A percentile compares a stretch with the other conserved stretches of the same genome.
Conservation (phyloP, 768 basidiomycete genomes). For the Termitomyces sp. region DNA sequence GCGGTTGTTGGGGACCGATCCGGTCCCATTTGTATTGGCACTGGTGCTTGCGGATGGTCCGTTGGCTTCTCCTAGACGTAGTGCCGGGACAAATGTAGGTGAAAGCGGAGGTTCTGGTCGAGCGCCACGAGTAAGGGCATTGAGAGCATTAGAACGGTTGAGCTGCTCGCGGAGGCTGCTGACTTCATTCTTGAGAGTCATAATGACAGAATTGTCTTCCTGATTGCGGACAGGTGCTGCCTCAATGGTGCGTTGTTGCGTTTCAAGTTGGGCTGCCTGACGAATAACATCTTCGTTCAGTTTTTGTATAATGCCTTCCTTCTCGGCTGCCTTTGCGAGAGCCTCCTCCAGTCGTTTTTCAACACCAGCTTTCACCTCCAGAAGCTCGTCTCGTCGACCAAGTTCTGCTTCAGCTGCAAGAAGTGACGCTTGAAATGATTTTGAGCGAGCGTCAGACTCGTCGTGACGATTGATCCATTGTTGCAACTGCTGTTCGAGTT, state of each 20-base stretch:
- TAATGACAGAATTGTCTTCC: slow-evolving; percentile 85
- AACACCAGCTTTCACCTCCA: slow-evolving; percentile 71
- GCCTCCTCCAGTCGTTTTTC: slow-evolving; percentile 82
- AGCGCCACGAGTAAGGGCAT: slow-evolving; percentile 72
- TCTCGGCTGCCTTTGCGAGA: slow-evolving; percentile 66
- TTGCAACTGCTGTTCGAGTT: slow-evolving; percentile 82
- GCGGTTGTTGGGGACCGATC: slow-evolving; percentile 31
- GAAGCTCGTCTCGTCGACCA: slow-evolving; percentile 67
- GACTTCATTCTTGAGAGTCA: slow-evolving; percentile 89
- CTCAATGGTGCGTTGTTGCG: slow-evolving; percentile 70
- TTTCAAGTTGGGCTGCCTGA: slow-evolving; percentile 74
- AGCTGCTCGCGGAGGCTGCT: slow-evolving; percentile 91
- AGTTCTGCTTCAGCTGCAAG: slow-evolving; percentile 69
- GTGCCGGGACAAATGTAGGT: slow-evolving; percentile 80
- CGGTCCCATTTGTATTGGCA: slow-evolving; percentile 17
- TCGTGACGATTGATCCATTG: slow-evolving; percentile 86
- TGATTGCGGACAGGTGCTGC: slow-evolving; percentile 57
- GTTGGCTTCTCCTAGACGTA: slow-evolving; percentile 53
- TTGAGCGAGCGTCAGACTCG: slow-evolving; percentile 73
- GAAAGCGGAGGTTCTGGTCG: slow-evolving; percentile 73
- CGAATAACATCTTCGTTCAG: slow-evolving; percentile 73
- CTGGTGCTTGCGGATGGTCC: slow-evolving; percentile 35
- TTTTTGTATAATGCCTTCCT: slow-evolving; percentile 79
- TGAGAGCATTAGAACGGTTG: slow-evolving; percentile 91
- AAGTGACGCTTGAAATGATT: slow-evolving; percentile 68